These are phyloP conservation scores for Cladophialophora exuberans DNA, from an alignment of 2,329 filamentous ascomycete species.

Conservation along the genomic window DNA sequence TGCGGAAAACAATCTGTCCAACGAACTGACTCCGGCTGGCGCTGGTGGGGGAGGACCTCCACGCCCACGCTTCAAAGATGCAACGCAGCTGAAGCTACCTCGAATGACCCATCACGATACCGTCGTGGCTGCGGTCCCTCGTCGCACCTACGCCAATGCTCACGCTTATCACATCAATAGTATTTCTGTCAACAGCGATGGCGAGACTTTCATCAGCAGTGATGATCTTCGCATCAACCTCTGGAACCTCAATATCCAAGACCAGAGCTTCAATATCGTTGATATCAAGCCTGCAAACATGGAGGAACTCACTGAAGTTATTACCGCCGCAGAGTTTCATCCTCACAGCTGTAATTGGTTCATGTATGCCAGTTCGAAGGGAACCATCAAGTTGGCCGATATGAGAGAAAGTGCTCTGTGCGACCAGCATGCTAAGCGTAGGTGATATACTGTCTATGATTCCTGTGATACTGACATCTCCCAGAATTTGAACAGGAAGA, in stretches of 20 bases:
- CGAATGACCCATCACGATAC: conserved; percentile 98
- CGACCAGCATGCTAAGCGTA: conserved; percentile 94
- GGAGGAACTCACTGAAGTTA: conserved; percentile 98
- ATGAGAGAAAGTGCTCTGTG: conserved; percentile 97
- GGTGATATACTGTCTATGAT: conserved; percentile 40
- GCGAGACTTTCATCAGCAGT: conserved; percentile 98
- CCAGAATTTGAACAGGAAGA: conserved; percentile 98
- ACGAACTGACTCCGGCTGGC: conserved; percentile 81
- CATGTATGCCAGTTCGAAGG: conserved; percentile 99
- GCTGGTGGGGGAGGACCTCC: conserved; percentile 70
- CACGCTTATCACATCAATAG: conserved; percentile 99
- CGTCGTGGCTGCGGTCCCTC: conserved; percentile 92
- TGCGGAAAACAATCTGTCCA: conserved; percentile 96
- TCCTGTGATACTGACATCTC: conserved; percentile 18
- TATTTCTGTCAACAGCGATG: conserved; percentile 99
- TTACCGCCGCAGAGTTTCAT: conserved; percentile 97
- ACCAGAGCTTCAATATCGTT: conserved; percentile 99
- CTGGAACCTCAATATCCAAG: conserved; percentile 99
- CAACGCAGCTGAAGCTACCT: conserved; percentile 86
- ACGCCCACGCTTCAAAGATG: conserved; percentile 76
- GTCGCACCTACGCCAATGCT: conserved; percentile 95
- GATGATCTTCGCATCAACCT: conserved; percentile 97
- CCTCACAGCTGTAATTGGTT: conserved; percentile 98
- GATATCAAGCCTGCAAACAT: conserved; percentile 99
- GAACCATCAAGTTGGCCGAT: conserved; percentile 97